Evolutionary conservation across 1,139 yeast genomes (phyloP).

Genomic region (Debaryomyces sp.): DNA sequence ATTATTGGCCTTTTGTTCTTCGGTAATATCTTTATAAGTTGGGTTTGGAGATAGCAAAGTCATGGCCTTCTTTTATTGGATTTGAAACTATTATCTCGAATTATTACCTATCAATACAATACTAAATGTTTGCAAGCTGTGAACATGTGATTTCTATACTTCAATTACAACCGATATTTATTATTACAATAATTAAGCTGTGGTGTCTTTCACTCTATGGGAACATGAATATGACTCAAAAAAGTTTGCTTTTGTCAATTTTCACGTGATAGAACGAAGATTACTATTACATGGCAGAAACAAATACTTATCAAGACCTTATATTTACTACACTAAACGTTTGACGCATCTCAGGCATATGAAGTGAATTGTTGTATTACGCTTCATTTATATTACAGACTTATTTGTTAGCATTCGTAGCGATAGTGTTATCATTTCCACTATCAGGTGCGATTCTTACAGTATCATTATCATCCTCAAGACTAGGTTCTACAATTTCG

Average conservation of each 20-base stretch:
- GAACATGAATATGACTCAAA: constrained; percentile 2
- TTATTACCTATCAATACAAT: constrained; percentile 14
- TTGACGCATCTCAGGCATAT: neutral
- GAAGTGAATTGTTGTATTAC: neutral
- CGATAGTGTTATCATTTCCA: neutral
- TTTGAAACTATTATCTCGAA: constrained; percentile 4
- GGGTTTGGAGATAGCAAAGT: constrained; percentile 12
- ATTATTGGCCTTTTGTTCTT: constrained; percentile 54
- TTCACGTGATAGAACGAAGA: constrained; percentile 1
- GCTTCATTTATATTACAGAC: neutral
- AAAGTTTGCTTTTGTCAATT: neutral
- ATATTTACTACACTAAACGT: neutral
- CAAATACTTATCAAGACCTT: too few relatives aligned
- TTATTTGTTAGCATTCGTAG: neutral
- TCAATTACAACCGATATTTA: neutral
- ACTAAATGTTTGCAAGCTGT: constrained; percentile 17
- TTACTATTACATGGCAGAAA: neutral
- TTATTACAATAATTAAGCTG: neutral
- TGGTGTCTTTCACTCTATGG: neutral
- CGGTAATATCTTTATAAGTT: constrained; percentile 41
- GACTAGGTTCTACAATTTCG: constrained; percentile 2
- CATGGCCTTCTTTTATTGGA: neutral
- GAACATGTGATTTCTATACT: constrained; percentile 12
- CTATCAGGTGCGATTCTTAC: neutral
- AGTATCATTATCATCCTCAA: constrained; percentile 6